These are phyloP conservation scores for Phytophthora pini DNA, from an alignment of 352 stramenopile genomes.

Conservation along the genomic window DNA sequence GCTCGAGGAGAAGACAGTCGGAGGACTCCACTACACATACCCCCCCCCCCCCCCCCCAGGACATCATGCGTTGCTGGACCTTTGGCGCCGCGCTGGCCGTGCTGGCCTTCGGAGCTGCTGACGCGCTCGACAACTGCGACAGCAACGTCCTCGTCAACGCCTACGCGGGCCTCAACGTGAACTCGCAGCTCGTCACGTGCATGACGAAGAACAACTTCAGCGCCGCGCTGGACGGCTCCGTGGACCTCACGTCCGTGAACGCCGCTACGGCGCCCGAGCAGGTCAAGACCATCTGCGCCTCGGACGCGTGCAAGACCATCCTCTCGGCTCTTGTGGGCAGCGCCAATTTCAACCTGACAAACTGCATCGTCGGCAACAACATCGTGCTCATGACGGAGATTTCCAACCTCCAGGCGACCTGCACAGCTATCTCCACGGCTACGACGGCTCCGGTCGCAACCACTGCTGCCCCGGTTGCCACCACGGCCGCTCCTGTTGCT, in stretches of 20 bases:
- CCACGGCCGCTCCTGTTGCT: slow-evolving; percentile 1
- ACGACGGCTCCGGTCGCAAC: slow-evolving; percentile 3
- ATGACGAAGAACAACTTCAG: slow-evolving; percentile 59
- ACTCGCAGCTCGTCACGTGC: slow-evolving; percentile 54
- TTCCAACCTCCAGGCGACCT: slow-evolving; percentile 47
- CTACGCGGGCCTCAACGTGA: slow-evolving; percentile 59
- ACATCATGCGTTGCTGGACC: slow-evolving; percentile 27
- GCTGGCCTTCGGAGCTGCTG: slow-evolving; percentile 19
- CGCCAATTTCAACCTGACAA: slow-evolving; percentile 56
- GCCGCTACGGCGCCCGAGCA: slow-evolving; percentile 40
- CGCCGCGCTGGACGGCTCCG: slow-evolving; percentile 50
- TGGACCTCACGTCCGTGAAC: slow-evolving; percentile 49
- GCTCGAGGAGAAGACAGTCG: slow-evolving; percentile 37
- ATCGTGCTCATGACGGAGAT: slow-evolving; percentile 61
- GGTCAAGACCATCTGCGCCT: slow-evolving; percentile 51
- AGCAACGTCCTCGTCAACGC: slow-evolving; percentile 55
- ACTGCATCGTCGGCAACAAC: slow-evolving; percentile 62
- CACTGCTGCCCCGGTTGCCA: slow-evolving; percentile 8
- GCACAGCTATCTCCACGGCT: slow-evolving; percentile 33
- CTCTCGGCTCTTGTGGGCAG: slow-evolving; percentile 51
- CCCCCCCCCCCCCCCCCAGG: too few relatives aligned
- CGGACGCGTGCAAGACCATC: slow-evolving; percentile 49
- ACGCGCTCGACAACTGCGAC: slow-evolving; percentile 43
- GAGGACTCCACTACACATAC: slow-evolving; percentile 8
- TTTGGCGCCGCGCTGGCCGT: slow-evolving; percentile 24